phyloP scores from a whole-genome alignment of 75 land plant species.

The Pinus albicaulis region DNA sequence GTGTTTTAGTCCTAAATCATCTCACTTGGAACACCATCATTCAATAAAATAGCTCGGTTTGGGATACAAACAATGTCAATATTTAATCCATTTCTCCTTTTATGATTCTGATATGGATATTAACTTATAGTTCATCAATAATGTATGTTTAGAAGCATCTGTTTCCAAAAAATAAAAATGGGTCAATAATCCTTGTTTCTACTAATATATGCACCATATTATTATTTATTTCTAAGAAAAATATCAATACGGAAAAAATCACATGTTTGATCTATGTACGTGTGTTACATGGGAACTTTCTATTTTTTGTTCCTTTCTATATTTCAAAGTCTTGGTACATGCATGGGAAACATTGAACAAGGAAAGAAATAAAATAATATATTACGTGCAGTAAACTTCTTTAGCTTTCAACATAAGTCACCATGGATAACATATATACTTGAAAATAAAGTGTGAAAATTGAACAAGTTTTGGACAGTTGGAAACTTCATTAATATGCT shows the following conservation, averaged over 20 bases:
- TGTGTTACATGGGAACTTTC: too few relatives aligned
- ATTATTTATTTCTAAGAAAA: too few relatives aligned
- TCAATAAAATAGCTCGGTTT: slow-evolving; percentile 82
- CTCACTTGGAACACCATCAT: slow-evolving; percentile 89
- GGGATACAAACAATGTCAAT: slow-evolving; percentile 91
- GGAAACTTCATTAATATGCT: too few relatives aligned
- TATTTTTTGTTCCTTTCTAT: slow-evolving; percentile 27
- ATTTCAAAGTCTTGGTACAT: slow-evolving; percentile 46
- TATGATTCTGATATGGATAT: not conserved
- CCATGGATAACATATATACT: too few relatives aligned
- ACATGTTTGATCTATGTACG: too few relatives aligned
- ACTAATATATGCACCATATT: not conserved
- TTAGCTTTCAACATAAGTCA: slow-evolving; percentile 44
- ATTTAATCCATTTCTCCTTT: not conserved
- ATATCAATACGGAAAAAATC: too few relatives aligned
- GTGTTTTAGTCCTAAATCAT: slow-evolving; percentile 78
- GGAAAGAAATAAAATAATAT: slow-evolving; percentile 40
- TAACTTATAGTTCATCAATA: not conserved
- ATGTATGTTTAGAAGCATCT: not conserved
- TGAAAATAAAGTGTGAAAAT: too few relatives aligned
- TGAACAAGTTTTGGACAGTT: not conserved
- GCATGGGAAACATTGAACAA: slow-evolving; percentile 48
- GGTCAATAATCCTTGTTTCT: not conserved
- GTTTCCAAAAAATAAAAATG: not conserved
- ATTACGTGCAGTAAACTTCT: slow-evolving; percentile 59